Evolutionary conservation across 345 rosid species (phyloP), one percentile per base, ranked within the genome.

Genomic region (Boechera stricta): DNA sequence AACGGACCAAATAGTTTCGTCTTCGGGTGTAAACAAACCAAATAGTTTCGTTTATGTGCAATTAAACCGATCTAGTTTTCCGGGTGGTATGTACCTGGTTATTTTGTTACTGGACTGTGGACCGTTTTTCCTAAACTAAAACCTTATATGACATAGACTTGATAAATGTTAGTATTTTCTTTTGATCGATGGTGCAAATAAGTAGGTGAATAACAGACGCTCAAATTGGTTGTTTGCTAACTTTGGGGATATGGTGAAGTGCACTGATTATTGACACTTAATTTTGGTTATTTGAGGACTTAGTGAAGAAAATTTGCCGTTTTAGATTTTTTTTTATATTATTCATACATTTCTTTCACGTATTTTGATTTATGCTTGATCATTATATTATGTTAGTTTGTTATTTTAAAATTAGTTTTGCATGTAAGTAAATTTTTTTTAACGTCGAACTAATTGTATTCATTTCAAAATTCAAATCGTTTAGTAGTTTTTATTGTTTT

Each of bases 111-210:
- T 18, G 21, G 21, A 18, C 21, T 18, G 21, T 18, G 21, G 21
- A 18, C 21, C 21, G 21, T 18, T 21, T 21, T 21, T 1, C 47
- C 11, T n/a, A 12, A 41, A 51, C 38, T 16, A 31, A 56, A 44
- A 57, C 57, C 9, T 47, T 28, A 39, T 41, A 61, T 61, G 24
- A 24, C 74, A 76, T 76, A 13, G 56, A 74, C 42, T 31, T 73
- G 38, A 56, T 33, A 10, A 42, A 33, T 53, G 21, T 64, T 39
- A 38, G 41, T 29, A 28, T 8, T 47, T 47, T 33, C 11, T 38
- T 58, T 59, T 32, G 1, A 35, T 64, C 0, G 32, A 13, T 29
- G 41, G 10, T 62, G 52, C 48, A 59, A 18, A 36, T 11, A 24
- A 15, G 10, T 10, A 51, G 3, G 11, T 62, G 42, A 39, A 39